A percentile compares a stretch with the other conserved stretches of the same genome.
phyloP scores from a whole-genome alignment of 1,284 basidiomycete genomes.

The Melampsora americana region DNA sequence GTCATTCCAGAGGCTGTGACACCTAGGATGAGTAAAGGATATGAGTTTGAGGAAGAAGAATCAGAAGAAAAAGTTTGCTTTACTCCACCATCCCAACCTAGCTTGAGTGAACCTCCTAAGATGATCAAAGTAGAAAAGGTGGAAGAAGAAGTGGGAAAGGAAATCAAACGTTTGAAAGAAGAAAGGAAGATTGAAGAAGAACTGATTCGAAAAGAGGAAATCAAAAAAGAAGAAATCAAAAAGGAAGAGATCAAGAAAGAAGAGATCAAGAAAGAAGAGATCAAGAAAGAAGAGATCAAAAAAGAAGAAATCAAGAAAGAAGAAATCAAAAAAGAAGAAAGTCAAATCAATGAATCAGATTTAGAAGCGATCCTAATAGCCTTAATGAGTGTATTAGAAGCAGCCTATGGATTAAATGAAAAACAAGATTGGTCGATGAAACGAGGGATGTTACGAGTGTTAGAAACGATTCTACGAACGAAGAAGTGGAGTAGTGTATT shows the following conservation, averaged over 20 bases:
- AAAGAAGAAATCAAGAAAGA: too few species aligned
- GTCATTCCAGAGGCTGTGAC: too few species aligned
- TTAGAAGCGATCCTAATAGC: slow-evolving; percentile 38
- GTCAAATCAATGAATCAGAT: slow-evolving; percentile 14
- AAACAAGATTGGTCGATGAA: slow-evolving; percentile 35
- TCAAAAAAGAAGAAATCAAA: too few species aligned
- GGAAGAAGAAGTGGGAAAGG: not conserved
- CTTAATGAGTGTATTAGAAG: slow-evolving; percentile 33
- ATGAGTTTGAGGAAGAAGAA: too few species aligned
- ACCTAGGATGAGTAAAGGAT: too few species aligned
- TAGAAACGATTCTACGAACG: slow-evolving; percentile 35
- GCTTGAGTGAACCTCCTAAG: not conserved
- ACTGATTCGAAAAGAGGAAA: not conserved
- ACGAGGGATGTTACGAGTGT: slow-evolving; percentile 30
- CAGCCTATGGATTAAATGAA: slow-evolving; percentile 36
- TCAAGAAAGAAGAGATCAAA: too few species aligned
- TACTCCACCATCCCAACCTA: too few species aligned
- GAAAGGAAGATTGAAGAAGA: not conserved
- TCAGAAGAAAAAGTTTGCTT: too few species aligned
- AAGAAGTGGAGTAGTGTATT: slow-evolving; percentile 23
- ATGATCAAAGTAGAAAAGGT: not conserved
- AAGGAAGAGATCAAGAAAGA: too few species aligned
- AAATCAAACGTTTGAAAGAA: not conserved
- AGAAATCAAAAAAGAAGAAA: not conserved
- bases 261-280: not conserved